Conservation (phyloP, 345 rosid genomes). For the Theobroma cacao region DNA sequence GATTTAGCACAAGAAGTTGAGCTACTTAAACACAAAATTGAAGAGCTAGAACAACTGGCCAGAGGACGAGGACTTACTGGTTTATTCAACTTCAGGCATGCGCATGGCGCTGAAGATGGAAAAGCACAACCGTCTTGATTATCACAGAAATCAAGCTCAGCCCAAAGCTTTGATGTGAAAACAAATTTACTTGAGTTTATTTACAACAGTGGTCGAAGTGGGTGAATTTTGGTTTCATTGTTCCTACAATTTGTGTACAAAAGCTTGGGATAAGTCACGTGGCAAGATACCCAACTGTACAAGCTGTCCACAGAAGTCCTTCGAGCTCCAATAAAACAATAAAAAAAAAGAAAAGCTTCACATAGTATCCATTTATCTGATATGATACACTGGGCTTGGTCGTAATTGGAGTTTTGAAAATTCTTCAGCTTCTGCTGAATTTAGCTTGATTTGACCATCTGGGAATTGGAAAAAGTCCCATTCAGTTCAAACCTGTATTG, state of each 20-base stretch:
- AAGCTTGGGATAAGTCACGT: background rate
- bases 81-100: constrained; percentile 23
- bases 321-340: background rate
- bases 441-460: background rate
- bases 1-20: constrained; percentile 39
- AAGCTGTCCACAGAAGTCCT: background rate
- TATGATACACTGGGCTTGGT: background rate
- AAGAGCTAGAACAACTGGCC: constrained; percentile 42
- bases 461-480: background rate
- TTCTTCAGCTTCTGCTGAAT: background rate
- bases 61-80: constrained; percentile 34
- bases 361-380: background rate
- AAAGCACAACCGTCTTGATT: constrained; percentile 29
- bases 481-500: background rate
- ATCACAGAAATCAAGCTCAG: background rate
- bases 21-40: constrained; percentile 38
- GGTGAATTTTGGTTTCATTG: background rate
- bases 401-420: background rate
- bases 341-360: background rate
- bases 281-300: background rate
- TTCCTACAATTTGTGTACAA: background rate
- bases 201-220: background rate
- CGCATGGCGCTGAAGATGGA: constrained; percentile 15
- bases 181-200: background rate
- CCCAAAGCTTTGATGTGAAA: background rate